Conservation (phyloP, 345 rosid genomes). For the Boechera divaricarpa region DNA sequence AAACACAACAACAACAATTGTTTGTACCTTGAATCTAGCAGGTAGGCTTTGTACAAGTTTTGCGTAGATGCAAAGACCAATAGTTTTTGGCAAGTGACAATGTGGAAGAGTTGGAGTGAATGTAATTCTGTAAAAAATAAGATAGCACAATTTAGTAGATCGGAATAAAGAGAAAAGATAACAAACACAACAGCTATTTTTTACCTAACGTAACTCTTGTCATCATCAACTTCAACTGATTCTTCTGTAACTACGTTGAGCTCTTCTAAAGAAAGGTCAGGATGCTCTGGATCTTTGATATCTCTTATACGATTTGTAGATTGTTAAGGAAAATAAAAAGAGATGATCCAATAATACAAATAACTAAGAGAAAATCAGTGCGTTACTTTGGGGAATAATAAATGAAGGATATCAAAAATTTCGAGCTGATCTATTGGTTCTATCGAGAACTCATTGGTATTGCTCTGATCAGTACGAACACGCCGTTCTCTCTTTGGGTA, state of each 20-base stretch:
- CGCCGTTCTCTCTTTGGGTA: constrained; percentile 66
- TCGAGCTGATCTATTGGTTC: constrained; percentile 79
- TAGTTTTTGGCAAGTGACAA: constrained; percentile 79
- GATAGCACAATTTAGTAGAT: neutral
- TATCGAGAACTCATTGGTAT: constrained; percentile 57
- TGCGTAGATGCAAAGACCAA: constrained; percentile 84
- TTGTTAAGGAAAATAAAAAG: constrained; percentile 45
- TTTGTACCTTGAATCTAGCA: constrained; percentile 75
- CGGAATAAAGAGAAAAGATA: neutral
- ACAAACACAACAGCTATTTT: neutral
- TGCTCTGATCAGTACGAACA: constrained; percentile 44
- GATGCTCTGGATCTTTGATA: constrained; percentile 93
- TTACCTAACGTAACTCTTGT: constrained; percentile 64
- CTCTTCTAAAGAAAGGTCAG: constrained; percentile 69
- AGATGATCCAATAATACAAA: neutral
- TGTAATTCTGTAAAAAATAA: constrained; percentile 59
- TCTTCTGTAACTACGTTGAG: constrained; percentile 82
- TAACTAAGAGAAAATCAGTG: neutral
- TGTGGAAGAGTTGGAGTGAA: constrained; percentile 89
- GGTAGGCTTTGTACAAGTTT: constrained; percentile 86
- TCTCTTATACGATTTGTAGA: constrained; percentile 77
- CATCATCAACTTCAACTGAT: constrained; percentile 75
- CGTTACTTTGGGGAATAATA: neutral
- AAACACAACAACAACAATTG: neutral
- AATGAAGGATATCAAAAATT: constrained; percentile 75